These are phyloP conservation scores for Stachybotrys echinatus DNA, from an alignment of 2,329 filamentous ascomycete genomes.

Conservation along the genomic window DNA sequence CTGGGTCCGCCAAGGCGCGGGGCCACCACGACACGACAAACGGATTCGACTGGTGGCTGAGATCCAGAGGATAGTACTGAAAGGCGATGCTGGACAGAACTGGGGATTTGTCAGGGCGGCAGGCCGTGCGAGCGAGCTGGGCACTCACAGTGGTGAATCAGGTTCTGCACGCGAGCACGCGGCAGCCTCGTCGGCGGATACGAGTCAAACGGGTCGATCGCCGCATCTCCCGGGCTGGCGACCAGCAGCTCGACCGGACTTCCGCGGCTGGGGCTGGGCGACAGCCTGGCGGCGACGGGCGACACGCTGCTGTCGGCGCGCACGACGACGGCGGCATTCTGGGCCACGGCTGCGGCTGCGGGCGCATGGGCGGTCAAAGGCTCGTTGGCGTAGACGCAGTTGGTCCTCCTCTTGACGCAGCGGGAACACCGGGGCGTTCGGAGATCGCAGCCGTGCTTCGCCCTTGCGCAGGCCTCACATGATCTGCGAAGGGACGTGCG, in stretches of 20 bases:
- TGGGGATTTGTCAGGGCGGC: conserved; percentile 14
- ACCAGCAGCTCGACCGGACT: conserved; percentile 4
- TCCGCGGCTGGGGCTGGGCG: not conserved
- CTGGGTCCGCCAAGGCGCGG: conserved; percentile 47
- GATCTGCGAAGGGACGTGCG: conserved; percentile 51
- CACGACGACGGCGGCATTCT: not conserved
- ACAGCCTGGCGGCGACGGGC: not conserved
- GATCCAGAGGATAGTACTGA: conserved; percentile 54
- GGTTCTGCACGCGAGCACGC: conserved; percentile 42
- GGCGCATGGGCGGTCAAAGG: conserved; percentile 29
- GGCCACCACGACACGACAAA: conserved; percentile 59
- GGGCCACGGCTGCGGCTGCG: not conserved
- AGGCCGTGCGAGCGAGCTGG: not conserved
- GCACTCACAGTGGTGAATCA: conserved; percentile 50
- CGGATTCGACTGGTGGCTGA: conserved; percentile 46
- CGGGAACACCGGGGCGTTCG: conserved; percentile 48
- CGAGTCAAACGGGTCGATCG: conserved; percentile 51
- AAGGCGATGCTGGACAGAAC: conserved; percentile 54
- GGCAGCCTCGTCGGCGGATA: conserved; percentile 49
- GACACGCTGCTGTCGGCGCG: not conserved
- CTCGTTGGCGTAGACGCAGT: conserved; percentile 49
- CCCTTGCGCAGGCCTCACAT: conserved; percentile 49
- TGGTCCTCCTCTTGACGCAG: conserved; percentile 40
- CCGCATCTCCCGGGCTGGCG: conserved; percentile 21
- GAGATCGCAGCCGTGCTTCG: conserved; percentile 52